Evolutionary conservation across 352 stramenopile genomes (phyloP).

Genomic region (Globisporangium apiculatum): DNA sequence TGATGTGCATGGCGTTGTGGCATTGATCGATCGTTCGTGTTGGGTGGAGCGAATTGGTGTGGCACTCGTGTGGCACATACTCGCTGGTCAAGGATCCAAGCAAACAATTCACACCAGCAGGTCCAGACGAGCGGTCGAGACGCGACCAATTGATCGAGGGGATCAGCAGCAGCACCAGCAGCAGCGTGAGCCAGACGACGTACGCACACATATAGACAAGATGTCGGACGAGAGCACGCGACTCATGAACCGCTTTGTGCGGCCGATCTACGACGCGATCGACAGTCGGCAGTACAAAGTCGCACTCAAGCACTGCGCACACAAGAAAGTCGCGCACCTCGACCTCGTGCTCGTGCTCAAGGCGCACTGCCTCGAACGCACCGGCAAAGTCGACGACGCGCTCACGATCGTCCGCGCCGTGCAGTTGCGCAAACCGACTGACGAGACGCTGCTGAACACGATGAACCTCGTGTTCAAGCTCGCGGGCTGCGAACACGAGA

Average conservation of each 20-base stretch:
- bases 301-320: constrained; percentile 71
- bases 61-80: neutral
- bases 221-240: constrained; percentile 53
- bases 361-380: constrained; percentile 80
- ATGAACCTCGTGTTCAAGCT: constrained; percentile 83
- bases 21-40: too few relatives aligned
- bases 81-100: constrained; percentile 7
- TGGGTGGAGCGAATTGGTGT: neutral
- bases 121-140: too few relatives aligned
- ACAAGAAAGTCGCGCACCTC: constrained; percentile 72
- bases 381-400: constrained; percentile 54
- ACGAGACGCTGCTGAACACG: constrained; percentile 80
- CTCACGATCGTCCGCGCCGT: constrained; percentile 62
- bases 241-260: constrained; percentile 67
- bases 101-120: neutral
- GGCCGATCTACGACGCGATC: constrained; percentile 83
- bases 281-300: constrained; percentile 74
- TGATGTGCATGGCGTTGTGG: neutral
- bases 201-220: neutral
- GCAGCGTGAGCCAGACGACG: neutral
- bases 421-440: constrained; percentile 56
- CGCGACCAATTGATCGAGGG: neutral
- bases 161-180: neutral
- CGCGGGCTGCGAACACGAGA: constrained; percentile 61
- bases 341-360: constrained; percentile 83